Evolutionary conservation across 2,329 filamentous ascomycete species (phyloP).

Genomic region (Cytospora piceae): DNA sequence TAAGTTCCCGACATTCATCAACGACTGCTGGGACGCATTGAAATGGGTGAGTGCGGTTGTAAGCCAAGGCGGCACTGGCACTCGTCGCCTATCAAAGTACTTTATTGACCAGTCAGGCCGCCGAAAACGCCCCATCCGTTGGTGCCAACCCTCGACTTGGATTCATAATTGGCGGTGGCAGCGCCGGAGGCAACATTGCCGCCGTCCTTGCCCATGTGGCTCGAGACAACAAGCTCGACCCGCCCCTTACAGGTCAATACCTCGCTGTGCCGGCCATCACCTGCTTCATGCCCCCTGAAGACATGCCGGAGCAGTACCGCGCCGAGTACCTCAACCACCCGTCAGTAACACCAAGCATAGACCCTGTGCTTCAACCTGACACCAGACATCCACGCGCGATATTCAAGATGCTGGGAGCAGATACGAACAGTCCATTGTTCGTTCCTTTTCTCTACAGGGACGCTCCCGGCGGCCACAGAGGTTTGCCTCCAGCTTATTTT

Average conservation of each 20-base stretch:
- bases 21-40: constrained; percentile 51
- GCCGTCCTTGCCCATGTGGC: constrained; percentile 45
- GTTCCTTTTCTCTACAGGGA: constrained; percentile 16
- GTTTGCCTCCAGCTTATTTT: constrained; percentile 51
- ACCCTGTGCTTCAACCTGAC: constrained; percentile 32
- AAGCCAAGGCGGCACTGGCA: too few relatives aligned
- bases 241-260: constrained; percentile 51
- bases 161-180: constrained; percentile 54
- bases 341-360: constrained; percentile 32
- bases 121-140: constrained; percentile 43
- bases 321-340: constrained; percentile 37
- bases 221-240: constrained; percentile 45
- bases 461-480: constrained; percentile 32
- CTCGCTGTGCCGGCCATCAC: constrained; percentile 46
- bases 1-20: constrained; percentile 47
- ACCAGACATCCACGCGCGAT: not conserved
- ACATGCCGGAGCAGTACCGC: constrained; percentile 35
- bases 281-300: constrained; percentile 30
- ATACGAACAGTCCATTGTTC: constrained; percentile 6
- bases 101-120: constrained; percentile 31
- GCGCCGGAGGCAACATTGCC: constrained; percentile 48
- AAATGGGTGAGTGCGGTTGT: constrained; percentile 42
- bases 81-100: not conserved
- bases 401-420: constrained; percentile 1
- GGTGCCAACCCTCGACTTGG: constrained; percentile 47